Conservation (phyloP, 2,329 filamentous ascomycete species). For the Chalaropsis thielavioides region DNA sequence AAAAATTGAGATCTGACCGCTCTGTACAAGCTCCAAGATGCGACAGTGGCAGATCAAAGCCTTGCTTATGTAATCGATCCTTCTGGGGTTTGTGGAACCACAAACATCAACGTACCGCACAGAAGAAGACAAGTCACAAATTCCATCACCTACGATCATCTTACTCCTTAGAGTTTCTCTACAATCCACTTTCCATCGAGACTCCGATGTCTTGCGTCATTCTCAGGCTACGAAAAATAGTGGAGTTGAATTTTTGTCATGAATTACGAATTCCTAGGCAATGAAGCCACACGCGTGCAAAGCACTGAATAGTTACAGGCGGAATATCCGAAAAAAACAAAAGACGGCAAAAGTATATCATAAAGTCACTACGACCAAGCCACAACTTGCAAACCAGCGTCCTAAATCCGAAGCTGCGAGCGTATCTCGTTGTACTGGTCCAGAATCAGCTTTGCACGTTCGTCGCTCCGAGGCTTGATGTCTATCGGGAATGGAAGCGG, state of each 20-base stretch:
- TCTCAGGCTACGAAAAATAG: too few relatives aligned
- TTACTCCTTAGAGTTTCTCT: too few relatives aligned
- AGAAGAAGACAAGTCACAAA: too few relatives aligned
- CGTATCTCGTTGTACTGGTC: constrained; percentile 26
- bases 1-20: constrained; percentile 8
- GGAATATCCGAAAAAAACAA: neutral
- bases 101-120: neutral
- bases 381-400: neutral
- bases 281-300: neutral
- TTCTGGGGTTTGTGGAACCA: neutral
- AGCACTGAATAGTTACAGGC: neutral
- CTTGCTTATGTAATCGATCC: constrained; percentile 10
- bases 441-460: constrained; percentile 28
- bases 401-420: constrained; percentile 23
- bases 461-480: constrained; percentile 29
- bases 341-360: neutral
- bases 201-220: too few relatives aligned
- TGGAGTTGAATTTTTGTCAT: too few relatives aligned
- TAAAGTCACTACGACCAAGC: neutral
- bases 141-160: too few relatives aligned
- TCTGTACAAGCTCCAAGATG: neutral
- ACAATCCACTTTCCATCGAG: too few relatives aligned
- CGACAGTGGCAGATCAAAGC: neutral
- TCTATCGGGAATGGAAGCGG: constrained; percentile 33
- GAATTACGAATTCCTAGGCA: neutral